Evolutionary conservation across 2,329 filamentous ascomycete genomes (phyloP).

Genomic region (Colletotrichum sp.): DNA sequence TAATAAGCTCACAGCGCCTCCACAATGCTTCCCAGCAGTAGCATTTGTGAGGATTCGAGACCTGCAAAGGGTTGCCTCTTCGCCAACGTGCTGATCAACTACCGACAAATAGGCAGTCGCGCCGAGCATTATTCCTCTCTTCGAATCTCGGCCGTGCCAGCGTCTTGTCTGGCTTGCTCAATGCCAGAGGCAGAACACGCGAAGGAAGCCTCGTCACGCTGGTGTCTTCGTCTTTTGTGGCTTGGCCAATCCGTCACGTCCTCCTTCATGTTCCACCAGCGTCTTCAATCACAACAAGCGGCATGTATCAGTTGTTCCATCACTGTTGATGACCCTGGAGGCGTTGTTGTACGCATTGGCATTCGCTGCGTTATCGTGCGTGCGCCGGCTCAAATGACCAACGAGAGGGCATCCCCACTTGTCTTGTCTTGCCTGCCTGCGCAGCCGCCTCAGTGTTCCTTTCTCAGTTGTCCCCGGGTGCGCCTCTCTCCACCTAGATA

Average conservation of each 20-base stretch:
- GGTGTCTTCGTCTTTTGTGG: neutral
- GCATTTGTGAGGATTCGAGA: neutral
- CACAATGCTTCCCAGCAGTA: neutral
- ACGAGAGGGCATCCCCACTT: neutral
- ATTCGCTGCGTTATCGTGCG: constrained; percentile 6
- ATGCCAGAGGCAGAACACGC: neutral
- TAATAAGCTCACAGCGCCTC: constrained; percentile 2
- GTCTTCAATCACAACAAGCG: neutral
- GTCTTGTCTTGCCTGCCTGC: constrained; percentile 13
- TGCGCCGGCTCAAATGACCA: neutral
- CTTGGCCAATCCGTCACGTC: neutral
- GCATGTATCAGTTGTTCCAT: neutral
- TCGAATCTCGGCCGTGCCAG: neutral
- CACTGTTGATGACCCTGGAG: neutral
- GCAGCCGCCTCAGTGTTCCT: constrained; percentile 2
- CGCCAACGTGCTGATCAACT: neutral
- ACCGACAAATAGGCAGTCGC: neutral
- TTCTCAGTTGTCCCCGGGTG: neutral
- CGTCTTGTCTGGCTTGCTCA: neutral
- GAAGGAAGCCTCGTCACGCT: neutral
- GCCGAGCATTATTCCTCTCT: neutral
- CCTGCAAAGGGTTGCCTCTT: neutral
- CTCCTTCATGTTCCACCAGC: neutral
- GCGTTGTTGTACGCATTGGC: neutral
- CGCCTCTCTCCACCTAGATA: constrained; percentile 18